Conservation (phyloP, 2,329 filamentous ascomycete genomes). For the Cryphonectria parasitica region DNA sequence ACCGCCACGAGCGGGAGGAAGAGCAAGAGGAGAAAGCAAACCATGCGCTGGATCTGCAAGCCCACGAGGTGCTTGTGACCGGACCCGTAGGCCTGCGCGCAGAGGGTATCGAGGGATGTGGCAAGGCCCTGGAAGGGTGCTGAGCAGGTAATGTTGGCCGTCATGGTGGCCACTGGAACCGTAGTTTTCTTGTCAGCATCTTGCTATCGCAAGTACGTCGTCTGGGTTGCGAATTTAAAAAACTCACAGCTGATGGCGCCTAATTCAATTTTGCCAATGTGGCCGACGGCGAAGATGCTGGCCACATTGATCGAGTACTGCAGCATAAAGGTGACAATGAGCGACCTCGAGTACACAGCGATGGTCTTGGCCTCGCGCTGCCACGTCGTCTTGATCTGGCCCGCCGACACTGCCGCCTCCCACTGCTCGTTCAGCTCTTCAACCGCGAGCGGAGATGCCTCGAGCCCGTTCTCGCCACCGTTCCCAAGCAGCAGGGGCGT, state of each 20-base stretch:
- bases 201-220: no score
- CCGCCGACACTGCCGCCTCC: conserved; percentile 81
- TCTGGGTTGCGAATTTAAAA: no score
- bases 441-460: conserved; percentile 48
- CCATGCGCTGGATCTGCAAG: conserved; percentile 79
- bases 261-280: conserved; percentile 71
- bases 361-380: conserved; percentile 85
- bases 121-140: conserved; percentile 83
- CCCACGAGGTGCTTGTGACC: conserved; percentile 89
- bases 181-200: conserved; percentile 23
- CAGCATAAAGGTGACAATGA: conserved; percentile 75
- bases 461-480: conserved; percentile 30
- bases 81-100: conserved; percentile 90
- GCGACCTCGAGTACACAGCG: conserved; percentile 68
- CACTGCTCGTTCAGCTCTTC: conserved; percentile 73
- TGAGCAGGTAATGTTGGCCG: conserved; percentile 76
- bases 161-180: conserved; percentile 68
- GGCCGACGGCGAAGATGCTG: conserved; percentile 77
- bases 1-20: conserved; percentile 71
- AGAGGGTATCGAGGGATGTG: conserved; percentile 89
- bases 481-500: conserved; percentile 46
- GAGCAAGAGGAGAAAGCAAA: conserved; percentile 73
- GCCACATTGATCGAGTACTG: conserved; percentile 86
- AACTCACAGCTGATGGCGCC: conserved; percentile 62
- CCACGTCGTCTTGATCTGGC: conserved; percentile 88